Conservation (phyloP, 2,329 filamentous ascomycete genomes). For the Aspergillus candidus region DNA sequence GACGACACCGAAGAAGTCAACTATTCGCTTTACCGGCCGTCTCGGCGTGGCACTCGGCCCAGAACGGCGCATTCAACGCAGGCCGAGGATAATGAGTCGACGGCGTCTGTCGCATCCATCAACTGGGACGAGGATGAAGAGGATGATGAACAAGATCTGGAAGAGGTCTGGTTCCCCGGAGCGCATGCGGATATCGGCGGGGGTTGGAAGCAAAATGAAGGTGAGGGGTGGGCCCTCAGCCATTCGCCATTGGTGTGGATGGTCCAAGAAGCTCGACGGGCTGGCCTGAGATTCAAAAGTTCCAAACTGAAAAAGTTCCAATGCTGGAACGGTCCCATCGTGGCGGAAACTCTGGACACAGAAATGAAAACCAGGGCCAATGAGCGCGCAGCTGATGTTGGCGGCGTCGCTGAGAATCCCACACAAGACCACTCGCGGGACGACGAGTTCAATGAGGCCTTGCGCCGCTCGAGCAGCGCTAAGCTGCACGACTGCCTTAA, state of each 20-base stretch:
- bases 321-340: constrained; percentile 36
- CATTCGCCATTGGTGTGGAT: constrained; percentile 67
- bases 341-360: no score
- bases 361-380: no score
- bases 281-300: constrained; percentile 64
- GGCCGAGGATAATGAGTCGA: no score
- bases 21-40: not conserved
- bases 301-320: constrained; percentile 62
- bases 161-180: constrained; percentile 70
- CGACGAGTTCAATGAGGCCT: constrained; percentile 49
- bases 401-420: constrained; percentile 11
- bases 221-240: constrained; percentile 55
- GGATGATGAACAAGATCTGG: constrained; percentile 58
- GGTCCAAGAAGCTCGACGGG: constrained; percentile 57
- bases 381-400: no score
- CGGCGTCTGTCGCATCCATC: no score
- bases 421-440: constrained; percentile 10
- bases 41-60: not conserved
- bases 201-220: constrained; percentile 58
- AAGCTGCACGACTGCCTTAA: constrained; percentile 65
- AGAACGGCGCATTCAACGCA: no score
- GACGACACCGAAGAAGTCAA: not conserved
- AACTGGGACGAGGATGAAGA: constrained; percentile 24
- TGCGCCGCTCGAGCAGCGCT: constrained; percentile 51
- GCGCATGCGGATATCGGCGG: constrained; percentile 75